Base-by-base conservation (phyloP, 2,329 filamentous ascomycete genomes). In the Diaporthe sp. region DNA sequence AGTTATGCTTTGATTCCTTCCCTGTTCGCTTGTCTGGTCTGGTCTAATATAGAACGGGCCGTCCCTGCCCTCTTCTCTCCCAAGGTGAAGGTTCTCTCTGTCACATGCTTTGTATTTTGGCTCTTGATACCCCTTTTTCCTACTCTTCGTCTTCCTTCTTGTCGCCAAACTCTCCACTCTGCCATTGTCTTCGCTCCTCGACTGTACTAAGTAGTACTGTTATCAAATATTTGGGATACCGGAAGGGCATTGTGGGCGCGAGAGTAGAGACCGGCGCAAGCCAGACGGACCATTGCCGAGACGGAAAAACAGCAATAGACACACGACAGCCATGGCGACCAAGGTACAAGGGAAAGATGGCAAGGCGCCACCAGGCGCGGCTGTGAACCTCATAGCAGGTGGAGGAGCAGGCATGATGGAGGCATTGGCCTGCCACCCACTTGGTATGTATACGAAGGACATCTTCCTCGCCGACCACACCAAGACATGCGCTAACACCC, bases 401-500 rank as follows among this genome's bases (percentile, higher is more conserved):
- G 97, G 97, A 83, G 95, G 95, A 85, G 97, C 97, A 80, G 97
- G 97, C 82, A 98, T 98, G 96, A 98, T 98, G 96, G 97, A 99
- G 87, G 97, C 97, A 67, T 92, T 99, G 78, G 95, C 89, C 72
- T 99, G 97, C 85, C 97, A 99, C 88, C 97, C 97, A 77, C 90
- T 98, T 76, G 94, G 94, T 96, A 90, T 81, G 89, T 80, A 37
- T 15, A 25, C 58, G 8, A 44, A 57, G 49, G 61, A 7, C 28
- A 12, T n/a, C 71, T 57, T 44, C 70, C 34, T 75, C 71, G 73
- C 71, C 22, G 2, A 31, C 3, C 20, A 44, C 20, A 10, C 31
- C 31, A 17, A 8, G 3, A 28, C n/a, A n/a, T 76, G 83, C 76
- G 80, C 79, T 76, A 71, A 79, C 76, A 78, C 51, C 28, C 42